Percentiles rank a stretch among this genome's conserved stretches.
Conservation (phyloP, 2,329 filamentous ascomycete species). For the Monosporascus sp. region DNA sequence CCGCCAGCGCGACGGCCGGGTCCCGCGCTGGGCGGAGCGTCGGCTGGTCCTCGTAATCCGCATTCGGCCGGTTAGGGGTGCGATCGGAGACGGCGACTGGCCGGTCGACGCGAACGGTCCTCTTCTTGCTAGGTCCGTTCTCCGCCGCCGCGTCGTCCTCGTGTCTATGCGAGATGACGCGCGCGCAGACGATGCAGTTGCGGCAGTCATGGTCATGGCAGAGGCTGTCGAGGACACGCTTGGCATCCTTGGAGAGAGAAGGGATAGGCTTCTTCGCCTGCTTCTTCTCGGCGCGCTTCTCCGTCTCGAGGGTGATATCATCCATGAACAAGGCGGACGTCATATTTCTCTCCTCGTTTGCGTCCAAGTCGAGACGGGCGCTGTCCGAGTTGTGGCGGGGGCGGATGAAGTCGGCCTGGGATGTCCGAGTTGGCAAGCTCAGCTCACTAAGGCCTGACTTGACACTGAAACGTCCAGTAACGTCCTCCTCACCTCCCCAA, state of each 20-base stretch:
- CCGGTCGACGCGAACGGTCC: conserved; percentile 54
- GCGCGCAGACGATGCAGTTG: conserved; percentile 54
- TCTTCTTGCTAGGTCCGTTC: conserved; percentile 45
- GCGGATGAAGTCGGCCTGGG: conserved; percentile 15
- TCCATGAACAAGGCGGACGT: conserved; percentile 56
- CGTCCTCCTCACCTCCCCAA: conserved; percentile 16
- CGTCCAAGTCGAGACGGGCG: conserved; percentile 22
- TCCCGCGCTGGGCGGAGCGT: conserved; percentile 64
- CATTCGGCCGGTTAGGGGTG: conserved; percentile 38
- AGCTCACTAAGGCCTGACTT: conserved; percentile 28
- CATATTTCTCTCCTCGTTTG: conserved; percentile 45
- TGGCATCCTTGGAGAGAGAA: conserved; percentile 47
- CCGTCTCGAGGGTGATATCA: conserved; percentile 50
- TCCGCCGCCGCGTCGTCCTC: conserved; percentile 32
- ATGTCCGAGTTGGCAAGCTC: conserved; percentile 23
- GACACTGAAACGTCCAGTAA: conserved; percentile 30
- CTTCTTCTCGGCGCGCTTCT: conserved; percentile 26
- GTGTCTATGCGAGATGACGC: conserved; percentile 39
- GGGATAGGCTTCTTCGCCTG: conserved; percentile 29
- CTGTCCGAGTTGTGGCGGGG: conserved; percentile 19
- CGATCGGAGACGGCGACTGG: conserved; percentile 63
- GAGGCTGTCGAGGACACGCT: conserved; percentile 47
- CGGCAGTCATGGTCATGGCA: conserved; percentile 47
- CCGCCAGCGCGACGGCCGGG: conserved; percentile 68
- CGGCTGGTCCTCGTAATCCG: conserved; percentile 44